These are phyloP conservation scores for Purpureocillium takamizusanense DNA, from an alignment of 2,329 filamentous ascomycete species.

Conservation along the genomic window DNA sequence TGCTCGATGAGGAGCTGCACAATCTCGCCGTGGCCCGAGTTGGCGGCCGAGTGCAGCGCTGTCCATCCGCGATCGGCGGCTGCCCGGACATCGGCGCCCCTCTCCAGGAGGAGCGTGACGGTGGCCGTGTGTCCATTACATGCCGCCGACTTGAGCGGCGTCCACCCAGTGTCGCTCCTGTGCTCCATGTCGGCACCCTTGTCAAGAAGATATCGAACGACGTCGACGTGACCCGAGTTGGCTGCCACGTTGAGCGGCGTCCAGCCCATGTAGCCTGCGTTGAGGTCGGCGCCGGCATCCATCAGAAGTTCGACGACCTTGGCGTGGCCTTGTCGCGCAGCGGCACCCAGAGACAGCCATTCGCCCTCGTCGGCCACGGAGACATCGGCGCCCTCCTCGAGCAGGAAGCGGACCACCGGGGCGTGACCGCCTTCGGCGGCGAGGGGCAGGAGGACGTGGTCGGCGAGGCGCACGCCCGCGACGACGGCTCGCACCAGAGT, in stretches of 20 bases:
- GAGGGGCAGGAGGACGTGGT: slow-evolving; percentile 3
- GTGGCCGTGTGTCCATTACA: slow-evolving; percentile 4
- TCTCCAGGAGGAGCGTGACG: slow-evolving; percentile 4
- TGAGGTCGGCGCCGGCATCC: slow-evolving; percentile 2
- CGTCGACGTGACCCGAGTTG: slow-evolving; percentile 5
- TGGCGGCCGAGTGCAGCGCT: slow-evolving; percentile 8
- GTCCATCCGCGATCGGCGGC: slow-evolving; percentile 5
- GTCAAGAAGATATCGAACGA: slow-evolving; percentile 4
- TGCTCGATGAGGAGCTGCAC: slow-evolving; percentile 4
- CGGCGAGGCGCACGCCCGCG: slow-evolving; percentile 1
- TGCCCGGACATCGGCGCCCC: slow-evolving; percentile 6
- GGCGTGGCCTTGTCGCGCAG: slow-evolving; percentile 4
- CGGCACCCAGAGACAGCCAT: slow-evolving; percentile 7
- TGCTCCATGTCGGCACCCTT: slow-evolving; percentile 3
- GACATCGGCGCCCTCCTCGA: slow-evolving; percentile 2
- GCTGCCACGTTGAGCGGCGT: slow-evolving; percentile 7
- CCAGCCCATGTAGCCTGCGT: slow-evolving; percentile 6
- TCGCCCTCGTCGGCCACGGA: slow-evolving; percentile 1
- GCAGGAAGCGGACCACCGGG: slow-evolving; percentile 1
- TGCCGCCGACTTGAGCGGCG: slow-evolving; percentile 7
- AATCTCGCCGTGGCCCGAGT: slow-evolving; percentile 4
- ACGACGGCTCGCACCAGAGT: slow-evolving; percentile 3
- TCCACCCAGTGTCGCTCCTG: slow-evolving; percentile 5
- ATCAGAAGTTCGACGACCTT: slow-evolving; percentile 5
- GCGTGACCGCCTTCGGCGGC: slow-evolving; percentile 2